Base-by-base conservation (phyloP, 2,329 filamentous ascomycete species). In the Passalora sequoiae region DNA sequence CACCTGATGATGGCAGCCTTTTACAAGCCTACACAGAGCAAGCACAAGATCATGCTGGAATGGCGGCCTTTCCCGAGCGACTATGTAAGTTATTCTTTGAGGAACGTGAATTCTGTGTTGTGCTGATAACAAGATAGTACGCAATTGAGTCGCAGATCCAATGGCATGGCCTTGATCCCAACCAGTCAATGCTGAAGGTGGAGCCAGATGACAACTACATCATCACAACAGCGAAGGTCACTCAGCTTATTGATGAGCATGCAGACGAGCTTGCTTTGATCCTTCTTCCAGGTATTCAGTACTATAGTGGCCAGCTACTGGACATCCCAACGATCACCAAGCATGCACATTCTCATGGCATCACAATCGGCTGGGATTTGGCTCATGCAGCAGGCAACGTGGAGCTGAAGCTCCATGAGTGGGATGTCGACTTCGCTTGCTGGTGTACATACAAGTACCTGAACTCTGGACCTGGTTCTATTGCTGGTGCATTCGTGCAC, bases 371-470 rank as follows among this genome's bases (percentile, higher is more conserved):
- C 20, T 94, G 88, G 88, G 89, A 94, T 61, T 80, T 92, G 20
- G 89, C 89, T 0, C 88, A 94, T 63, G 86, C 87, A 0, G 85
- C 79, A 15, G 89, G 89, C 20, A 95, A 95, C 60, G 85, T 94
- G 2, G 80, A 84, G 38, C 69, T 95, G 13, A 69, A 73, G 43
- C 74, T 95, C 15, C 88, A 94, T 64, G 86, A 91, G 54, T 95
- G 89, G 89, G 76, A 85, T 54, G 87, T 94, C 20, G 89, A 95
- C 64, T 94, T 94, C 59, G 89, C 89, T 9, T 86, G 79, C 47
- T 95, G 89, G 89, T 95, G 89, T 66, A 89, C 83, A 12, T 95
- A 95, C 74, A 95, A 95, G 70, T 95, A 95, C 69, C 77, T 94
- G 64, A 94, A 94, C 61, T 80, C 82, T n/a, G 89, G 89, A 0